Conservation (phyloP, 2,329 filamentous ascomycete genomes). For the Hypomyces rosellus region DNA sequence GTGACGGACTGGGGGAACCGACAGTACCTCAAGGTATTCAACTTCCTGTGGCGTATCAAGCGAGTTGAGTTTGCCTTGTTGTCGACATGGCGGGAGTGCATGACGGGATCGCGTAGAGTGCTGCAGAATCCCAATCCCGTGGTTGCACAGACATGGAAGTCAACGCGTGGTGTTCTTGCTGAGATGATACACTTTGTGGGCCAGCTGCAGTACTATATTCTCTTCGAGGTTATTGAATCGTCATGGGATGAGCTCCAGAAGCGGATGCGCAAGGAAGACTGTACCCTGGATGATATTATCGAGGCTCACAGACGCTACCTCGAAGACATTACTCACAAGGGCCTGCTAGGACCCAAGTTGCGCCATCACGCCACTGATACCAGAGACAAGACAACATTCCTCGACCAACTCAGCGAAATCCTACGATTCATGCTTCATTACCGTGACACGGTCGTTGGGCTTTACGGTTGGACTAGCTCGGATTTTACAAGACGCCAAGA, state of each 20-base stretch:
- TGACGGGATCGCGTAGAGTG: slow-evolving; percentile 91
- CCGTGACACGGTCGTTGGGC: slow-evolving; percentile 84
- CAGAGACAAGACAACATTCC: slow-evolving; percentile 71
- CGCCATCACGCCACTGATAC: slow-evolving; percentile 40
- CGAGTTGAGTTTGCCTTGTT: slow-evolving; percentile 90
- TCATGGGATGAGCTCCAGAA: slow-evolving; percentile 88
- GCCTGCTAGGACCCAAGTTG: slow-evolving; percentile 70
- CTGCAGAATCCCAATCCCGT: slow-evolving; percentile 65
- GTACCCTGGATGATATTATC: slow-evolving; percentile 92
- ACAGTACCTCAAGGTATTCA: slow-evolving; percentile 98
- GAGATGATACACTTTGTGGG: slow-evolving; percentile 99
- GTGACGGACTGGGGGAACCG: slow-evolving; percentile 93
- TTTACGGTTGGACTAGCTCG: slow-evolving; percentile 91
- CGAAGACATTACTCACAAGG: slow-evolving; percentile 91
- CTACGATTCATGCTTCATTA: slow-evolving; percentile 91
- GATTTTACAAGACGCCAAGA: slow-evolving; percentile 93
- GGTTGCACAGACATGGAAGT: slow-evolving; percentile 79
- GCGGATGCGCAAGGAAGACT: slow-evolving; percentile 75
- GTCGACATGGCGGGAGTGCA: slow-evolving; percentile 89
- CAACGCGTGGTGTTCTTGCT: slow-evolving; percentile 77
- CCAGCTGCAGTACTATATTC: slow-evolving; percentile 95
- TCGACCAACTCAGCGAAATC: slow-evolving; percentile 85
- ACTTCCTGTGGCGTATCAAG: slow-evolving; percentile 97
- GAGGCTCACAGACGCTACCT: slow-evolving; percentile 86
- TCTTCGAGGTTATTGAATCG: slow-evolving; percentile 96